phyloP scores from a whole-genome alignment of 1,284 basidiomycete species.

The Puccinia coronata region DNA sequence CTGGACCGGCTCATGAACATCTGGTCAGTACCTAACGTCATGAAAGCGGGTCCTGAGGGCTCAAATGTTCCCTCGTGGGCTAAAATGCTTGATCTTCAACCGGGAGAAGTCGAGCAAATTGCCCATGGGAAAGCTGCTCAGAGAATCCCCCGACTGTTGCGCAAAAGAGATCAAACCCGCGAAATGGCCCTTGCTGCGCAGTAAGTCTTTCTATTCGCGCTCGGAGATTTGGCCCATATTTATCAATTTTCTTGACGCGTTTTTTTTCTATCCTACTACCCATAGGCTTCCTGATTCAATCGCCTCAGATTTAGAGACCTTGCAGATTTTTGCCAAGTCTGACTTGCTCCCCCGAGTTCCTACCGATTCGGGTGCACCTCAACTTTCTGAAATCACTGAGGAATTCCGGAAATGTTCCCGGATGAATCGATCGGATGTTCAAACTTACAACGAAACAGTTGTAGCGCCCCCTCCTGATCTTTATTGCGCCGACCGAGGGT shows the following conservation, averaged over 20 bases:
- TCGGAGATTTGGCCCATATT: not conserved
- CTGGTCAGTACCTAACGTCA: slow-evolving; percentile 72
- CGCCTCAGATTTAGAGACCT: slow-evolving; percentile 28
- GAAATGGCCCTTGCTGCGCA: slow-evolving; percentile 23
- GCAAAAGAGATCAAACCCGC: slow-evolving; percentile 2
- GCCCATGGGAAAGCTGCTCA: slow-evolving; percentile 34
- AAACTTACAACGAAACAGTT: slow-evolving; percentile 77
- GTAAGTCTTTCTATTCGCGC: slow-evolving; percentile 13
- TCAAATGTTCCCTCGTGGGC: slow-evolving; percentile 54
- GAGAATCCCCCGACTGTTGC: slow-evolving; percentile 32
- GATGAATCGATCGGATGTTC: slow-evolving; percentile 74
- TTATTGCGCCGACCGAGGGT: slow-evolving; percentile 74
- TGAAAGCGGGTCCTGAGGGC: slow-evolving; percentile 64
- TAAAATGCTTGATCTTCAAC: slow-evolving; percentile 40
- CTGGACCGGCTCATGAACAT: slow-evolving; percentile 80
- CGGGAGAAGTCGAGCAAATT: slow-evolving; percentile 38
- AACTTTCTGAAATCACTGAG: slow-evolving; percentile 67
- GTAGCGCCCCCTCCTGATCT: slow-evolving; percentile 81
- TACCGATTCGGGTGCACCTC: slow-evolving; percentile 62
- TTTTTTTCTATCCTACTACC: not conserved
- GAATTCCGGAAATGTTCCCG: slow-evolving; percentile 73
- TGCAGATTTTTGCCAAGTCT: slow-evolving; percentile 27
- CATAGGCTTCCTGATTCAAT: slow-evolving; percentile 40
- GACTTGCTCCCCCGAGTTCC: slow-evolving; percentile 56
- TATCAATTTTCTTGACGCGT: not conserved